Conservation (phyloP, 345 rosid species). For the Lepidium didymum region DNA sequence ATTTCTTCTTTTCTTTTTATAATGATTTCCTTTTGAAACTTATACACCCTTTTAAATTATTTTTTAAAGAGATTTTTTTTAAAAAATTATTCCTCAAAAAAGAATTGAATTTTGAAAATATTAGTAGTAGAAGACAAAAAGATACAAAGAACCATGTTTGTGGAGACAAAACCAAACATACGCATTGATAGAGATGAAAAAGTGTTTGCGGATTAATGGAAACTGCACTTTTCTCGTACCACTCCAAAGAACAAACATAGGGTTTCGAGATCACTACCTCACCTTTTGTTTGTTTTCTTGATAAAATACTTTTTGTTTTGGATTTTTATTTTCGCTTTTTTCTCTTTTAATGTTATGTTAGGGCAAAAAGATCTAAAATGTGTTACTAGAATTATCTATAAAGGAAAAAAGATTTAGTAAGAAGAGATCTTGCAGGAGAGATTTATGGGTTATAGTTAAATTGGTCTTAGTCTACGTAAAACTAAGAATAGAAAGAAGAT, state of each 20-base stretch:
- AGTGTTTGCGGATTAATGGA: slow-evolving; percentile 16
- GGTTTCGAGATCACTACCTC: slow-evolving; percentile 24
- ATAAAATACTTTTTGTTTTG: background rate
- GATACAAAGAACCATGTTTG: slow-evolving; percentile 13
- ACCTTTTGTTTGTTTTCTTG: slow-evolving; percentile 12
- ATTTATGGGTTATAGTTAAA: slow-evolving; percentile 9
- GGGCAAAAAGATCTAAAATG: background rate
- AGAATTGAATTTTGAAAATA: slow-evolving; percentile 1
- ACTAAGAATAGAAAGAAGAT: slow-evolving; percentile 19
- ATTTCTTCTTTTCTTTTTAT: background rate
- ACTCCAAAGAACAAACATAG: slow-evolving; percentile 23
- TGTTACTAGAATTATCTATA: background rate
- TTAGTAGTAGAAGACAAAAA: slow-evolving; percentile 10
- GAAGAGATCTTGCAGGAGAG: slow-evolving; percentile 9
- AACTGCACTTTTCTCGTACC: slow-evolving; percentile 18
- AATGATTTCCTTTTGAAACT: background rate
- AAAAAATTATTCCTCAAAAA: background rate
- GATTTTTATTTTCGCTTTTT: background rate
- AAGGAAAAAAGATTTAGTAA: background rate
- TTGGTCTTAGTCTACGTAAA: slow-evolving; percentile 9
- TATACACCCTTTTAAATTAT: background rate
- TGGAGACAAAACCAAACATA: slow-evolving; percentile 24
- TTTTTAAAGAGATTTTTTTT: background rate
- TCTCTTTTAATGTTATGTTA: slow-evolving; percentile 4
- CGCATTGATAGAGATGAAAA: slow-evolving; percentile 24